Conservation (phyloP, 345 rosid genomes). For the Boechera retrofracta region DNA sequence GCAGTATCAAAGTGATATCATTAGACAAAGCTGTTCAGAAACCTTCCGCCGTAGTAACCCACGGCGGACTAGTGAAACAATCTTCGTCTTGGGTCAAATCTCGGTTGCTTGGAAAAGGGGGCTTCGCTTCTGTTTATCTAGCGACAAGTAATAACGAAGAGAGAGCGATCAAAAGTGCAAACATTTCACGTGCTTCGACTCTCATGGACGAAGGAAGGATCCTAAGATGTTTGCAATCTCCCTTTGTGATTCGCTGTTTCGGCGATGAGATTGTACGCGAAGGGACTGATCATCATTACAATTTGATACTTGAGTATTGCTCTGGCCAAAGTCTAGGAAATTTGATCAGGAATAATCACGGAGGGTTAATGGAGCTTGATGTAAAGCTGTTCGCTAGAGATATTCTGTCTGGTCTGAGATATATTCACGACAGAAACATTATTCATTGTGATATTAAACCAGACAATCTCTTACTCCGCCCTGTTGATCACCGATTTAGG, state of each 20-base stretch:
- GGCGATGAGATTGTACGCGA: conserved; percentile 20
- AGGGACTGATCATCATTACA: neutral
- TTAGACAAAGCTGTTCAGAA: neutral
- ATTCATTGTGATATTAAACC: conserved; percentile 41
- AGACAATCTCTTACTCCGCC: conserved; percentile 23
- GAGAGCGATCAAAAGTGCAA: neutral
- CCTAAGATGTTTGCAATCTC: neutral
- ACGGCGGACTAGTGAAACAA: neutral
- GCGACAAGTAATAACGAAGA: neutral
- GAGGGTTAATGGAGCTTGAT: neutral
- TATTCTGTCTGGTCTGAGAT: conserved; percentile 15
- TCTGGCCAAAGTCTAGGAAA: neutral
- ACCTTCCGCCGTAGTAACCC: neutral
- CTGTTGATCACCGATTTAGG: neutral
- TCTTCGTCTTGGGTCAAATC: conserved; percentile 10
- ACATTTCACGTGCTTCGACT: neutral
- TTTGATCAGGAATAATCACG: neutral
- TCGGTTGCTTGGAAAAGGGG: neutral
- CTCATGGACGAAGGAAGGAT: neutral
- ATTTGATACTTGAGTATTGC: conserved; percentile 34
- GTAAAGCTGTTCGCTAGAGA: conserved; percentile 12
- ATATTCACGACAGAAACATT: conserved; percentile 5
- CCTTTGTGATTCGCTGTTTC: conserved; percentile 4
- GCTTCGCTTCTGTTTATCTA: neutral
- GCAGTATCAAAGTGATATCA: neutral